A percentile compares a stretch with the other conserved stretches of the same genome.
These are phyloP conservation scores for Rhynchospora pubera DNA, from an alignment of 176 grass and related monocot species.

Conservation along the genomic window DNA sequence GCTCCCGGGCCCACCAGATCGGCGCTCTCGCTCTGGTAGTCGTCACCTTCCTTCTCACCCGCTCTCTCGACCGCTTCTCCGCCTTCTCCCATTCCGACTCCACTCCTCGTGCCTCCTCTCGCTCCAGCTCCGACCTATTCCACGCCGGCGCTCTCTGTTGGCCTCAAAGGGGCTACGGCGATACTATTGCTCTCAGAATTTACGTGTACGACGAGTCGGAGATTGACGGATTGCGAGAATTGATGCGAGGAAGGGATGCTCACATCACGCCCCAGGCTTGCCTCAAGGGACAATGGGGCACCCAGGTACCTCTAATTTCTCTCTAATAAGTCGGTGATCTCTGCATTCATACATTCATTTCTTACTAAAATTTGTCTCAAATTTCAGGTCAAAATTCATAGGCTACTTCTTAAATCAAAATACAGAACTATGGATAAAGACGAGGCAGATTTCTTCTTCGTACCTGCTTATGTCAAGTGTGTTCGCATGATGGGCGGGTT, in stretches of 20 bases:
- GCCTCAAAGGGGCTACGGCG: constrained; percentile 32
- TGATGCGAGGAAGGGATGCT: constrained; percentile 58
- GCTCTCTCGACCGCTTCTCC: constrained; percentile 43
- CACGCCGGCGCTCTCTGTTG: not conserved
- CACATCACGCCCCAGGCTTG: constrained; percentile 45
- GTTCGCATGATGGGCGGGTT: constrained; percentile 68
- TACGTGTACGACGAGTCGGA: constrained; percentile 78
- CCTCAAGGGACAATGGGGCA: constrained; percentile 97
- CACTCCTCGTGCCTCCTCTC: not conserved
- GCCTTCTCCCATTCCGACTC: not conserved
- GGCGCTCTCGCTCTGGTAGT: constrained; percentile 47
- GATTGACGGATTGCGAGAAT: constrained; percentile 56
- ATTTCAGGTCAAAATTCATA: constrained; percentile 81
- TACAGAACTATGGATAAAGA: constrained; percentile 66
- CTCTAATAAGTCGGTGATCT: not conserved
- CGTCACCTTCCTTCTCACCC: constrained; percentile 76
- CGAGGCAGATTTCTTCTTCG: constrained; percentile 83
- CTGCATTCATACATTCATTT: not conserved
- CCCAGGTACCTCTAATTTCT: constrained; percentile 42
- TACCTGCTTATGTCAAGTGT: constrained; percentile 90
- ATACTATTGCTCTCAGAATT: constrained; percentile 42
- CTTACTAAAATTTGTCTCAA: not conserved
- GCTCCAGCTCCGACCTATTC: not conserved
- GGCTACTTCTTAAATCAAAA: constrained; percentile 73
- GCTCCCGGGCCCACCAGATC: constrained; percentile 50